A percentile compares a stretch with the other conserved stretches of the same genome.
phyloP scores from a whole-genome alignment of 2,329 filamentous ascomycete genomes.

The Byssothecium circinans region DNA sequence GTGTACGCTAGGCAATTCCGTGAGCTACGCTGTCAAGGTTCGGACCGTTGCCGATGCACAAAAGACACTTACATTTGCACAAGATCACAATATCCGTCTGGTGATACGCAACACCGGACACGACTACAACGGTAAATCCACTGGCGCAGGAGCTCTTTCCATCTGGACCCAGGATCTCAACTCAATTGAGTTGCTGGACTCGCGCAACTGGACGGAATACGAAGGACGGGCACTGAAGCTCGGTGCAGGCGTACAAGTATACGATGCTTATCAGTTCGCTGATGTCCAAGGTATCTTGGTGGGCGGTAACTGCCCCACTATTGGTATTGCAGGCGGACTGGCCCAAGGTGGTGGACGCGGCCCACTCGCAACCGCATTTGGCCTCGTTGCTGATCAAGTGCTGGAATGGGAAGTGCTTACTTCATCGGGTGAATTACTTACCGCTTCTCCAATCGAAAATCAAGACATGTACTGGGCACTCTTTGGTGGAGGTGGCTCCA shows the following conservation, averaged over 20 bases:
- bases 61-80: constrained; percentile 14
- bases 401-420: constrained; percentile 26
- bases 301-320: constrained; percentile 32
- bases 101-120: constrained; percentile 23
- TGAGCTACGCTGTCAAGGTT: constrained; percentile 23
- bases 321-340: constrained; percentile 48
- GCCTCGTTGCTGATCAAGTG: constrained; percentile 22
- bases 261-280: constrained; percentile 16
- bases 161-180: constrained; percentile 24
- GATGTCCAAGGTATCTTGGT: constrained; percentile 12
- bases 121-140: constrained; percentile 19
- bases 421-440: constrained; percentile 14
- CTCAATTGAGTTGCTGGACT: constrained; percentile 5
- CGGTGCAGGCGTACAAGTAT: constrained; percentile 16
- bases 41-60: constrained; percentile 16
- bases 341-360: constrained; percentile 53
- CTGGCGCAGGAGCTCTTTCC: constrained; percentile 14
- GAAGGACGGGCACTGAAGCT: constrained; percentile 15
- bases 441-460: constrained; percentile 13
- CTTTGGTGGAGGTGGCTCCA: constrained; percentile 20
- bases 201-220: constrained; percentile 8
- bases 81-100: constrained; percentile 17
- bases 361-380: constrained; percentile 38
- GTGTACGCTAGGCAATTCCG: constrained; percentile 27
- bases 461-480: constrained; percentile 30